Conservation (phyloP, 2,329 filamentous ascomycete species). For the Neofusicoccum kwambonambiense region DNA sequence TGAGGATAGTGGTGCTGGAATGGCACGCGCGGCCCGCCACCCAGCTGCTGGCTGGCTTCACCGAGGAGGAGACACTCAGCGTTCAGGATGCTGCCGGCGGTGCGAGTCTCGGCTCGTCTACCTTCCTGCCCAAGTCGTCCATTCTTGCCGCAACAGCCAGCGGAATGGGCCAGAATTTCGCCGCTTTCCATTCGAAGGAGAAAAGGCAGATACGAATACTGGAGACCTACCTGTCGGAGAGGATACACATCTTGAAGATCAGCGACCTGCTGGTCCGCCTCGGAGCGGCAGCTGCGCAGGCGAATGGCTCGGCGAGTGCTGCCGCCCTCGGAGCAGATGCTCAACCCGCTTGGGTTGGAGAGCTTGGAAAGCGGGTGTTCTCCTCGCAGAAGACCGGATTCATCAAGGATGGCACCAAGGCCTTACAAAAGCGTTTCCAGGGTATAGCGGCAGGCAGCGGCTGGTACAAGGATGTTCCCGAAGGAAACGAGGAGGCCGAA, state of each 20-base stretch:
- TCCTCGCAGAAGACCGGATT: slow-evolving; percentile 41
- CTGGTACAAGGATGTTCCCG: slow-evolving; percentile 47
- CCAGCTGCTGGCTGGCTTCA: slow-evolving; percentile 69
- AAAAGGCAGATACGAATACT: slow-evolving; percentile 67
- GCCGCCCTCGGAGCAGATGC: slow-evolving; percentile 31
- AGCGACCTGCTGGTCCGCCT: slow-evolving; percentile 38
- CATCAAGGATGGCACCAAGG: slow-evolving; percentile 51
- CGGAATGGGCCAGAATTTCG: slow-evolving; percentile 20
- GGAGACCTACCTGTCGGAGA: slow-evolving; percentile 69
- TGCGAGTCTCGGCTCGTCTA: slow-evolving; percentile 59
- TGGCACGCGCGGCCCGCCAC: slow-evolving; percentile 76
- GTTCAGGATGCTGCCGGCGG: slow-evolving; percentile 71
- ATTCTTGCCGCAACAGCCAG: slow-evolving; percentile 31
- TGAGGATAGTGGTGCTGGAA: slow-evolving; percentile 79
- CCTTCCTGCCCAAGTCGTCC: slow-evolving; percentile 44
- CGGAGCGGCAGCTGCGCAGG: slow-evolving; percentile 25
- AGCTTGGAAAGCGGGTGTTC: slow-evolving; percentile 31
- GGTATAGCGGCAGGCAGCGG: slow-evolving; percentile 42
- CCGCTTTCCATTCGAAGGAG: slow-evolving; percentile 59
- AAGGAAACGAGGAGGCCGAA: slow-evolving; percentile 56
- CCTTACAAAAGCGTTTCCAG: slow-evolving; percentile 50
- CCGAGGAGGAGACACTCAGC: slow-evolving; percentile 74
- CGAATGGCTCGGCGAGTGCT: slow-evolving; percentile 18
- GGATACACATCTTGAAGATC: slow-evolving; percentile 51
- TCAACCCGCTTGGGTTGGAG: slow-evolving; percentile 32